phyloP scores from a whole-genome alignment of 345 rosid genomes.

The Adansonia digitata region DNA sequence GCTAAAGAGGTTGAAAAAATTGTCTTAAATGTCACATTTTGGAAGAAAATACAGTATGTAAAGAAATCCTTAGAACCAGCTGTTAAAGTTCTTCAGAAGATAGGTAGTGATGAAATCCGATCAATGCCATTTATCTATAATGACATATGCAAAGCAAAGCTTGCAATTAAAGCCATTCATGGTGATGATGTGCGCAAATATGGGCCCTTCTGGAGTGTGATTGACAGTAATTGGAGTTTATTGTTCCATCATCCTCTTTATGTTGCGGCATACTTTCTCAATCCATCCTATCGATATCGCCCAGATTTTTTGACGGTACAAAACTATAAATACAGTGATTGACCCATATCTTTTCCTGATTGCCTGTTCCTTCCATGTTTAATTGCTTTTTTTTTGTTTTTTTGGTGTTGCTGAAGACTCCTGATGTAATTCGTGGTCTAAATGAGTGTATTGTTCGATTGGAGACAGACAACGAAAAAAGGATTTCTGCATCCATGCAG shows the following conservation, averaged over 20 bases:
- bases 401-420: constrained; percentile 46
- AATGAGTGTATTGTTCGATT: constrained; percentile 85
- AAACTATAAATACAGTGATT: background rate
- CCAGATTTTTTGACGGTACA: constrained; percentile 71
- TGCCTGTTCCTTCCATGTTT: background rate
- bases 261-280: constrained; percentile 87
- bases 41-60: constrained; percentile 66
- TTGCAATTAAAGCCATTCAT: constrained; percentile 53
- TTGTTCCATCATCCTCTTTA: constrained; percentile 81
- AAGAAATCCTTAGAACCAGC: constrained; percentile 64
- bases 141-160: constrained; percentile 55
- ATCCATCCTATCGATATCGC: constrained; percentile 70
- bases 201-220: constrained; percentile 74
- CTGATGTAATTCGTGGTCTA: constrained; percentile 77
- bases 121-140: constrained; percentile 53
- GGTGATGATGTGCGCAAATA: constrained; percentile 59
- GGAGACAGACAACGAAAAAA: constrained; percentile 63
- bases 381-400: constrained; percentile 1
- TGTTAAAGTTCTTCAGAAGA: constrained; percentile 51
- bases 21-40: constrained; percentile 49
- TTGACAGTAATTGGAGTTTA: constrained; percentile 67
- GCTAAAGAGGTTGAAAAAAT: constrained; percentile 64
- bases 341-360: background rate
- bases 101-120: constrained; percentile 35
- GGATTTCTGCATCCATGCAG: constrained; percentile 87